These are phyloP conservation scores for Ogataea ramenticola DNA, from an alignment of 805 yeast genomes.

Conservation along the genomic window DNA sequence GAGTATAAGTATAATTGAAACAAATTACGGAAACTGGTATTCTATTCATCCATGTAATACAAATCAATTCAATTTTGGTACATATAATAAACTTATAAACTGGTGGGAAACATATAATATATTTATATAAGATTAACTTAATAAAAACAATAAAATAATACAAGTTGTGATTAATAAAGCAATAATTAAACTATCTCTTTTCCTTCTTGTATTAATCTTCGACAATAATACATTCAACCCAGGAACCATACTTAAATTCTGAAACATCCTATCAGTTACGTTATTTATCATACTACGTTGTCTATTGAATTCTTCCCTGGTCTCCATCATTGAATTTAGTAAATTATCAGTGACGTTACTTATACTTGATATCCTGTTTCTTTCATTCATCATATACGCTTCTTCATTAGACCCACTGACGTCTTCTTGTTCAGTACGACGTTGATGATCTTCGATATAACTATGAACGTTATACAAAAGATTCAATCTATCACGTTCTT, in stretches of 20 bases:
- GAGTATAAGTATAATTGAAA: constrained; percentile 6
- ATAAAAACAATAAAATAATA: constrained; percentile 50
- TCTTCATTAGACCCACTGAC: constrained; percentile 25
- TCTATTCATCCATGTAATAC: constrained; percentile 38
- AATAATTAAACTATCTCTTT: constrained; percentile 79
- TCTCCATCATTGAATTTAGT: constrained; percentile 78
- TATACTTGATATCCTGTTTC: constrained; percentile 63
- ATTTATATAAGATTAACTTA: not conserved
- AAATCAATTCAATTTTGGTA: constrained; percentile 17
- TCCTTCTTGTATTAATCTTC: constrained; percentile 81
- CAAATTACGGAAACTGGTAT: constrained; percentile 9
- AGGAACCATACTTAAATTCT: constrained; percentile 64
- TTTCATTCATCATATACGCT: constrained; percentile 73
- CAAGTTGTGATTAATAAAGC: constrained; percentile 69
- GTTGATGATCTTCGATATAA: constrained; percentile 67
- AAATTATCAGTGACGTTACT: constrained; percentile 73
- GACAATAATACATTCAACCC: constrained; percentile 71
- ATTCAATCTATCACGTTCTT: constrained; percentile 72
- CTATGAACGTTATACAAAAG: constrained; percentile 67
- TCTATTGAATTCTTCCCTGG: constrained; percentile 73
- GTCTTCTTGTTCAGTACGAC: constrained; percentile 26
- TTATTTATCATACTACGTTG: constrained; percentile 61
- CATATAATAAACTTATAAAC: not conserved
- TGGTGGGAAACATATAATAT: constrained; percentile 22
- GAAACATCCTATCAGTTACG: constrained; percentile 58